Evolutionary conservation across 129 eudicot species (phyloP).

Genomic region (Centaurea solstitialis): DNA sequence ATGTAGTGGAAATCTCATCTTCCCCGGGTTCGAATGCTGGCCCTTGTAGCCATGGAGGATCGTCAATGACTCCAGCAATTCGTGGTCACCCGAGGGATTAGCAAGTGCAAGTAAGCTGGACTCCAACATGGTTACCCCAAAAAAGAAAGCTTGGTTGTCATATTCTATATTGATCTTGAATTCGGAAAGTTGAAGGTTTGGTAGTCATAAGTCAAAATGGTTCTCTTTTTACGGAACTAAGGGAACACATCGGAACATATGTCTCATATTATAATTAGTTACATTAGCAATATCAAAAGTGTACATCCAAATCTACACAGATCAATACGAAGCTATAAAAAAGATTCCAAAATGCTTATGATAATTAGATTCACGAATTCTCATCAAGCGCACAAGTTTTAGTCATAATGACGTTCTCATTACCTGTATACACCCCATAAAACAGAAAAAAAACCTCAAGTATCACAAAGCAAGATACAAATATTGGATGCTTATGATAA

Average conservation of each 20-base stretch:
- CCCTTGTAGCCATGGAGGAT: too few relatives aligned
- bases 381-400: background rate
- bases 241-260: background rate
- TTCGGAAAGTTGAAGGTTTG: background rate
- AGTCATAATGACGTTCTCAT: background rate
- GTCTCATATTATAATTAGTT: background rate
- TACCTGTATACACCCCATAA: background rate
- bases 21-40: too few relatives aligned
- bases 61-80: background rate
- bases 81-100: background rate
- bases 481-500: background rate
- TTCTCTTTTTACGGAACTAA: background rate
- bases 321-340: background rate
- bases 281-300: background rate
- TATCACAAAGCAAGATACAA: constrained; percentile 7
- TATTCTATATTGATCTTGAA: background rate
- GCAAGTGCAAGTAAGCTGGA: too few relatives aligned
- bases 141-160: background rate
- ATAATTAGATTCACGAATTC: background rate
- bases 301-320: background rate
- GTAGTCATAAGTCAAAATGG: background rate
- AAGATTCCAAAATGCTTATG: background rate
- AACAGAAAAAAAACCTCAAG: constrained; percentile 2
- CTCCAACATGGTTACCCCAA: too few relatives aligned
- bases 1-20: too few relatives aligned